Evolutionary conservation across 345 rosid species (phyloP).

Genomic region (Arabidopsis thaliana): TAIR10.1 NC_003074.8:7074501-7075000

Average conservation of each 20-base stretch:
- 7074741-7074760: no score
- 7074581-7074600: slow-evolving; percentile 12
- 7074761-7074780: not conserved
- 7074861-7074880: not conserved
- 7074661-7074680: not conserved
- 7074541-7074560: not conserved
- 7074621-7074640: not conserved
- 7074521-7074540: slow-evolving; percentile 3
- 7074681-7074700: no score
- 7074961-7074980: slow-evolving; percentile 31
- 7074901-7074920: slow-evolving; percentile 10
- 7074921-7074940: slow-evolving; percentile 21
- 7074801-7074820: not conserved
- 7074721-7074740: no score
- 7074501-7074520: slow-evolving; percentile 1
- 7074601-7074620: not conserved
- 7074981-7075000: slow-evolving; percentile 8
- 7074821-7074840: no score
- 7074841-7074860: not conserved
- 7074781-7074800: not conserved
- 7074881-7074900: slow-evolving; percentile 1
- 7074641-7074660: not conserved
- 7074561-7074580: not conserved
- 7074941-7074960: slow-evolving; percentile 36
- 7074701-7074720: no score